Conservation (phyloP, 2,329 filamentous ascomycete species). For the Plectosphaerella plurivora region DNA sequence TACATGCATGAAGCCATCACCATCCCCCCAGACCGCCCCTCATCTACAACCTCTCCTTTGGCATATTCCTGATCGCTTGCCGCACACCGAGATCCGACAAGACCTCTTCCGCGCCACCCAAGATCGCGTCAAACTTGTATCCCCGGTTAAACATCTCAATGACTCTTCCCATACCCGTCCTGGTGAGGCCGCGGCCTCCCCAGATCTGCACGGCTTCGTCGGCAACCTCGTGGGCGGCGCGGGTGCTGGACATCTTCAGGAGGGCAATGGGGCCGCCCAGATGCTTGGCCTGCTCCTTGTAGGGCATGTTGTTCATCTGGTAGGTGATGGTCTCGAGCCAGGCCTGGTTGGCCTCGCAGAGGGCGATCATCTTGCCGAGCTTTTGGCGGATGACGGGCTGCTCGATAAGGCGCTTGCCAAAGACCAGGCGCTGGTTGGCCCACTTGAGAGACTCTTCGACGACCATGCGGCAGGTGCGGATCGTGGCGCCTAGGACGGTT, state of each 20-base stretch:
- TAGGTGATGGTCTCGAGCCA: conserved; percentile 83
- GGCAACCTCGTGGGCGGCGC: conserved; percentile 76
- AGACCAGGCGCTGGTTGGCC: conserved; percentile 81
- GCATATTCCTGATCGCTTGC: conserved; percentile 80
- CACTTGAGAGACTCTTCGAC: conserved; percentile 86
- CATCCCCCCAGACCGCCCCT: not conserved
- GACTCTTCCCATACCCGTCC: conserved; percentile 75
- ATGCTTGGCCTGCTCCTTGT: conserved; percentile 68
- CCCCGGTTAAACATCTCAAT: conserved; percentile 83
- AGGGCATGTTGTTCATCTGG: conserved; percentile 84
- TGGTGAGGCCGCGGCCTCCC: conserved; percentile 75
- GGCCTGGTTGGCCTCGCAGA: conserved; percentile 75
- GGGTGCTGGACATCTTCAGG: conserved; percentile 74
- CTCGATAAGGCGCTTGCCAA: conserved; percentile 75
- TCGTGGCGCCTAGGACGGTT: conserved; percentile 42
- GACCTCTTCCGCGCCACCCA: conserved; percentile 81
- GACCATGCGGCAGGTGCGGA: conserved; percentile 62
- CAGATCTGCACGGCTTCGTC: conserved; percentile 84
- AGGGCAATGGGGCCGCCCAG: conserved; percentile 79
- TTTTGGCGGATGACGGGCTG: conserved; percentile 82
- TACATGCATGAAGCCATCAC: not conserved
- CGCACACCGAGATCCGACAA: conserved; percentile 75
- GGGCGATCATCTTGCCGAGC: conserved; percentile 83
- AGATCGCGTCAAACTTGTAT: conserved; percentile 59
- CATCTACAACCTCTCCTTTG: conserved; percentile 71